Conservation (phyloP, 495 filamentous ascomycete genomes). For the Xylaria sp. region DNA sequence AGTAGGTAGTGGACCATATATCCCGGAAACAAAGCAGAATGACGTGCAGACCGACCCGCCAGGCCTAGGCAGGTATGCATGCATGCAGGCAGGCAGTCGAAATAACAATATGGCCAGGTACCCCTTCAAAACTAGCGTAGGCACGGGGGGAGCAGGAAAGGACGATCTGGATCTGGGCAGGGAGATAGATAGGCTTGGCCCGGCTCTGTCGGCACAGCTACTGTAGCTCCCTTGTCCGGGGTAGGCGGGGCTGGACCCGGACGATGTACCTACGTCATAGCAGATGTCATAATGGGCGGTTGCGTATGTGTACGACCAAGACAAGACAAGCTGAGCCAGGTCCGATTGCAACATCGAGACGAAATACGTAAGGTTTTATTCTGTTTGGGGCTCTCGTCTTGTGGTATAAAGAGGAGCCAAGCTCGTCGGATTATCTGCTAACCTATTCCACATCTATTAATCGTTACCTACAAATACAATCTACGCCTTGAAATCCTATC, state of each 20-base stretch:
- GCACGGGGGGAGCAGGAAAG: background rate
- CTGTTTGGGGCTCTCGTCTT: background rate
- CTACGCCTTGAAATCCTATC: background rate
- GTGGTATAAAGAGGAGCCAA: conserved; percentile 3
- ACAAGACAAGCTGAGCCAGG: background rate
- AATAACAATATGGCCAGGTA: too few species aligned
- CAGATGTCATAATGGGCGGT: conserved; percentile 6
- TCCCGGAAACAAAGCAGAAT: conserved; percentile 6
- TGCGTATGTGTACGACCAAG: background rate
- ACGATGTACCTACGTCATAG: conserved; percentile 16
- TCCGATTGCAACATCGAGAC: background rate
- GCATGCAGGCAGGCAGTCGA: too few species aligned
- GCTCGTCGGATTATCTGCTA: background rate
- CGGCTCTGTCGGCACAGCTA: background rate
- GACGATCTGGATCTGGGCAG: background rate
- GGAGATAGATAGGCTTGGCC: conserved; percentile 2
- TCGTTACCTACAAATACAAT: background rate
- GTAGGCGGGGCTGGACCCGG: background rate
- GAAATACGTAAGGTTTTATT: background rate
- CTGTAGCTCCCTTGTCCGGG: background rate
- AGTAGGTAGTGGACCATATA: too few species aligned
- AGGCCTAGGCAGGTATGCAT: background rate
- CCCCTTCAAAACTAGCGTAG: too few species aligned
- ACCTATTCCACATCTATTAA: background rate
- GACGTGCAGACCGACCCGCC: conserved; percentile 1